Percentiles rank a stretch among this genome's conserved stretches.
phyloP scores from a whole-genome alignment of 768 basidiomycete genomes.

The Punctularia strigosozonata region DNA sequence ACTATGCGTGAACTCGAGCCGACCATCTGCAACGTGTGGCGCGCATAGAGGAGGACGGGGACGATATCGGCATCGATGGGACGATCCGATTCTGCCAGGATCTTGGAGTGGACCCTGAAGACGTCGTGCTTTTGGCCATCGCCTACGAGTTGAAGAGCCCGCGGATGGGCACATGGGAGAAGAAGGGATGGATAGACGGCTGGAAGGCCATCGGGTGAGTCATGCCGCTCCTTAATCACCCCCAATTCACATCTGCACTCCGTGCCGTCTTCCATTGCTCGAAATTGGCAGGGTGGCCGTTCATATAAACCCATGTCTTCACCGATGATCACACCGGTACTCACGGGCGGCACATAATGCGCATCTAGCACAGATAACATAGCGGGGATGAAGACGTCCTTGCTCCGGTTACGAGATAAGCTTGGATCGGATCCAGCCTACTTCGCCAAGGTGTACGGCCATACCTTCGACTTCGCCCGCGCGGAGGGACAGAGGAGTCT shows the following conservation, averaged over 20 bases:
- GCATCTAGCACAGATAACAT: constrained; percentile 50
- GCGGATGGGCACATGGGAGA: constrained; percentile 57
- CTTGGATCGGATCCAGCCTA: constrained; percentile 56
- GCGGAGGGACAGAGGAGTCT: constrained; percentile 71
- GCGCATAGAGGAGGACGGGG: constrained; percentile 39
- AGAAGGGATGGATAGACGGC: constrained; percentile 65
- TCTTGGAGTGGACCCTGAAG: constrained; percentile 59
- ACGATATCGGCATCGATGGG: constrained; percentile 65
- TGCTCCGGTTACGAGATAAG: constrained; percentile 43
- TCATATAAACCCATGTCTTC: too few species aligned
- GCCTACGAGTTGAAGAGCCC: constrained; percentile 77
- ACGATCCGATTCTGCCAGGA: constrained; percentile 71
- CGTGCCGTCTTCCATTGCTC: too few species aligned
- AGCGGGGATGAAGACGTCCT: constrained; percentile 40
- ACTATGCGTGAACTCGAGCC: not conserved
- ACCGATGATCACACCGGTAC: too few species aligned
- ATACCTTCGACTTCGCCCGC: constrained; percentile 73
- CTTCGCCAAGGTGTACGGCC: constrained; percentile 69
- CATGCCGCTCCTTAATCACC: constrained; percentile 1
- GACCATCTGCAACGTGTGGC: too few species aligned
- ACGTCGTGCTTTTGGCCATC: constrained; percentile 71
- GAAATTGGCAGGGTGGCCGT: too few species aligned
- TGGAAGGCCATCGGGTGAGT: constrained; percentile 67
- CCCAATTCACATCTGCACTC: too few species aligned
- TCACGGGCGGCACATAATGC: not conserved